Base-by-base conservation (phyloP, 148 eudicot species). In the Rhododendron molle region DNA sequence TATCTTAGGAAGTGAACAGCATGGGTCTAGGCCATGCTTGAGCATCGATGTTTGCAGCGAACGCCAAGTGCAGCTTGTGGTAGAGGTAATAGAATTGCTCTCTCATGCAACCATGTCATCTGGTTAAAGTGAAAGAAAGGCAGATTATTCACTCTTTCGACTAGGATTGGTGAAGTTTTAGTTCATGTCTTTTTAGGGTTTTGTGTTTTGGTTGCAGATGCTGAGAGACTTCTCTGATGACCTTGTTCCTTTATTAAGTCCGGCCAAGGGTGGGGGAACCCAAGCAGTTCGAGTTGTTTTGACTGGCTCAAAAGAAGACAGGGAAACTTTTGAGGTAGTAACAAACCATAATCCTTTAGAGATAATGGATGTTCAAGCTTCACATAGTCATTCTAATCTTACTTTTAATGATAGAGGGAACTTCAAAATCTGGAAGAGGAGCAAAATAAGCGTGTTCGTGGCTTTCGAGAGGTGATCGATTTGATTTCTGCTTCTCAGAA, bases 391-490 rank as follows among this genome's bases (percentile, higher is more conserved):
- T 65, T 46, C 50, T 80, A 38, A 30, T 65, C 83, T 11, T 83
- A 8, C 58, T 65, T 84, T 78, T 56, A 14, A 46, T 76, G 85
- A 58, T 84, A 94, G 96, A 89, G 88, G 85, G 98, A 97, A 78
- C 91, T 92, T 86, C 86, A 91, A 86, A 85, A 81, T 83, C 86
- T 82, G 81, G 98, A 97, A 89, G 93, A 94, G 83, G 93, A 90
- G 85, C 91, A 92, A 83, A 91, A 89, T 87, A 93, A 82, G 85
- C 96, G 86, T 20, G 85, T 91, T 43, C 93, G 96, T 86, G 99
- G 99, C 76, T 97, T 97, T 87, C 90, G 98, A 30, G 98, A 95
- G 92, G 98, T 97, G 95, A 89, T 97, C 54, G 98, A 97, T 87
- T 79, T 93, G 87, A 93, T 97, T 89, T 93, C 98, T 77, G 86